phyloP scores from a whole-genome alignment of 2,329 filamentous ascomycete species.

The Pseudopithomyces chartarum region DNA sequence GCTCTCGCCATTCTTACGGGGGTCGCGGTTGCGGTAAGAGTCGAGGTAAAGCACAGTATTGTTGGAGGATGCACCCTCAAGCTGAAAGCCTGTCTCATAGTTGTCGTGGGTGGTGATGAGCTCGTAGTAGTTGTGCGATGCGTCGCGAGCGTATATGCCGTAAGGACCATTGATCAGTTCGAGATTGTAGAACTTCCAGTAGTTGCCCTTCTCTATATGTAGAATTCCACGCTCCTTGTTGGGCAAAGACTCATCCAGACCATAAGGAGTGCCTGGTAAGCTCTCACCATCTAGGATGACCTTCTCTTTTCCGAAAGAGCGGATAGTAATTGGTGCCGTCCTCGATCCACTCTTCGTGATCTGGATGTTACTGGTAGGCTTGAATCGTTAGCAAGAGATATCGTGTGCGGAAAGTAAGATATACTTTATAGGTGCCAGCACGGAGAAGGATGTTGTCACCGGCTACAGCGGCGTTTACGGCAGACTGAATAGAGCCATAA shows the following conservation, averaged over 20 bases:
- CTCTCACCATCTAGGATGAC: constrained; percentile 55
- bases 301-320: constrained; percentile 50
- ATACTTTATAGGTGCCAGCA: constrained; percentile 54
- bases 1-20: constrained; percentile 58
- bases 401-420: too few species aligned
- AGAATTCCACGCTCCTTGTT: constrained; percentile 53
- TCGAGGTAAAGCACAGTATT: constrained; percentile 32
- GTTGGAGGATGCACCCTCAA: constrained; percentile 38
- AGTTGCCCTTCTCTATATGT: constrained; percentile 53
- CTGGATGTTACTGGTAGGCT: constrained; percentile 54
- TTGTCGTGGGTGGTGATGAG: constrained; percentile 46
- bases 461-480: constrained; percentile 52
- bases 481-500: constrained; percentile 54
- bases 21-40: constrained; percentile 35
- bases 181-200: constrained; percentile 48
- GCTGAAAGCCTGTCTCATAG: constrained; percentile 48
- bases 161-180: constrained; percentile 46
- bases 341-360: constrained; percentile 49
- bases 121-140: constrained; percentile 46
- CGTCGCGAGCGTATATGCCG: constrained; percentile 43
- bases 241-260: constrained; percentile 46
- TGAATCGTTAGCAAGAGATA: too few species aligned
- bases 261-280: constrained; percentile 48
- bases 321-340: constrained; percentile 49
- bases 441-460: constrained; percentile 55